Base-by-base conservation (phyloP, 2,329 filamentous ascomycete genomes). In the Scolecobasidium constrictum region DNA sequence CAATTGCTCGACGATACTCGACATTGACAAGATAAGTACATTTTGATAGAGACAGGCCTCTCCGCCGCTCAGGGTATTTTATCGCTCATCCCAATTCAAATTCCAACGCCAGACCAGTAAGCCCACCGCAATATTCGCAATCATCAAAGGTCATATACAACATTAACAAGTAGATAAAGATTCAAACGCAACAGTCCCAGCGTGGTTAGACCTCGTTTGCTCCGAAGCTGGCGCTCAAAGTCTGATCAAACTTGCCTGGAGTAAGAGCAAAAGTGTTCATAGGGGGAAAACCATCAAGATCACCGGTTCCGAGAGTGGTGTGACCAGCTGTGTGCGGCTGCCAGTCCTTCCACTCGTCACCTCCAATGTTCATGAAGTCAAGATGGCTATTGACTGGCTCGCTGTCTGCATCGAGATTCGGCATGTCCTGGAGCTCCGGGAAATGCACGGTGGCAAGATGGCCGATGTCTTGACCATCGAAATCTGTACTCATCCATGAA, bases 371-470 rank as follows among this genome's bases (percentile, higher is more conserved):
- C 51, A 60, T 50, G 40, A 55, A 60, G 46, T 59, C 56, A 3
- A 59, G 28, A 49, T 56, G 42, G 16, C 13, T n/a, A 36, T 18
- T 31, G 26, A 31, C n/a, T 37, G 40, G 20, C 36, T 42, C 17
- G 13, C 5, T 52, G 34, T 50, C 43, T 21, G 46, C 46, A 13
- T 38, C 48, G 4, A 39, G 46, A 9, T 13, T 41, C 3, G 50
- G 46, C 2, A 43, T 13, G 5, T 45, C 47, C 3, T 45, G 47
- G 18, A 60, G 50, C 43, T 59, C 57, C 0, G 57, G 56, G 42
- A 59, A 59, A 49, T 60, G 57, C 33, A 55, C 55, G 33, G 50
- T 54, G 2, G 56, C 55, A 20, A 59, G 35, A 31, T 38, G 20
- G 26, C 23, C 33, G 28, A 47, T 42, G 9, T 41, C 37, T 20